Base-by-base conservation (phyloP, 116 monocot genomes). In the Zostera marina region DNA sequence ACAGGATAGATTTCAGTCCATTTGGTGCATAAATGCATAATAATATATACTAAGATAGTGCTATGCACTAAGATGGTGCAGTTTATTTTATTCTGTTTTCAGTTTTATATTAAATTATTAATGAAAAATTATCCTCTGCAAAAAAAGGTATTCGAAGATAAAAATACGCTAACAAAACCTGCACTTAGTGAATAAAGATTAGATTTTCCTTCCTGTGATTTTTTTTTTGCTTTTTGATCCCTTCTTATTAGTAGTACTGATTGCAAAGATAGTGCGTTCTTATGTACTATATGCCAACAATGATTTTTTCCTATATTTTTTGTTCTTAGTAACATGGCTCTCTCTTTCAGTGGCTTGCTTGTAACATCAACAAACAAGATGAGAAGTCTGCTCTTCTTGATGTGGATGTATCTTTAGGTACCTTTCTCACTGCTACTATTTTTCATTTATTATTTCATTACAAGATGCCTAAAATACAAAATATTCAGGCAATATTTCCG, bases 261-360 rank as follows among this genome's bases (percentile, higher is more conserved):
- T n/a, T n/a, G n/a, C n/a, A n/a, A n/a, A n/a, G n/a, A n/a, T n/a
- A n/a, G 26, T 39, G 39, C 56, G 15, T 56, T 32, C 32, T 32
- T 32, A 32, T 3, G 22, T 55, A 54, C 22, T 21, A 22, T 20
- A 55, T 55, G 54, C n/a, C 26, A 24, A 25, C 54, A 16, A 25
- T 25, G 12, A 25, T 54, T 17, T 11, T 11, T 24, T 22, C 8
- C 13, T 22, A 55, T 24, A 32, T 22, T 32, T 32, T 5, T 40
- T 16, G 7, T 59, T 10, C 8, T 56, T 39, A 1, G 39, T 38
- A 13, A 13, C 13, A 16, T 15, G 45, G 54, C 3, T 9, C 7
- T 32, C 20, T 25, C 46, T 72, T 67, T 38, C 81, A 94, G 94
- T 88, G 94, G 88, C 79, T 94, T 75, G 67, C 79, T 41, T 85